phyloP scores from a whole-genome alignment of 139 green algal genomes.

The Chlamydomonas sp. region DNA sequence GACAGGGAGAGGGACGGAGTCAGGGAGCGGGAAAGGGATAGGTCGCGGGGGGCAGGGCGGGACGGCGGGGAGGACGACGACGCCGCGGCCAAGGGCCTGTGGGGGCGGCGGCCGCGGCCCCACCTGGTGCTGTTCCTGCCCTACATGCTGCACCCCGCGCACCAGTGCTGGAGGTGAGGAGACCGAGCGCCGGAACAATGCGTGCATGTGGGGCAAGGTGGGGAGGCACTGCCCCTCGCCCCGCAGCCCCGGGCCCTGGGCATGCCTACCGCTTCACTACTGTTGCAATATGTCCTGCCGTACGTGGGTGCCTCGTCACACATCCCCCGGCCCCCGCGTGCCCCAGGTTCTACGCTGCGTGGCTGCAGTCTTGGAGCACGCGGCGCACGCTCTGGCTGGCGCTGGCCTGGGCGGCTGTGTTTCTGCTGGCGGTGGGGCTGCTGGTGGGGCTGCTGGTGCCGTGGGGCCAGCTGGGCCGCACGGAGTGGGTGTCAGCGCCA shows the following conservation, averaged over 20 bases:
- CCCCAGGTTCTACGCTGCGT: conserved; percentile 42
- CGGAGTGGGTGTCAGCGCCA: not conserved
- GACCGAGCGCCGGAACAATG: not conserved
- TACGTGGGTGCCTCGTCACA: not conserved
- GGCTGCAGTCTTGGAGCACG: conserved; percentile 26
- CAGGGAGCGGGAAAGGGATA: no score
- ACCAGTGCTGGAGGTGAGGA: conserved; percentile 6
- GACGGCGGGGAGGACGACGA: no score
- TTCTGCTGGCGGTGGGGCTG: conserved; percentile 38
- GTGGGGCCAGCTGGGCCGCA: not conserved
- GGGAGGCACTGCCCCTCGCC: not conserved
- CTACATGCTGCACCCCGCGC: conserved; percentile 31
- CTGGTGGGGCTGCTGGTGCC: conserved; percentile 46
- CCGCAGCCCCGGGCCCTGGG: no score
- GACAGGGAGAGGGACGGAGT: no score
- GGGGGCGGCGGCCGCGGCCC: not conserved
- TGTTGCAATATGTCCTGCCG: not conserved
- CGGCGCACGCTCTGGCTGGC: conserved; percentile 36
- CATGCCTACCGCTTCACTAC: not conserved
- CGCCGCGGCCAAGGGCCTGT: no score
- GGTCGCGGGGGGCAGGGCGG: no score
- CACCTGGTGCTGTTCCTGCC: conserved; percentile 33
- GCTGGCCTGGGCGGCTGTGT: conserved; percentile 24
- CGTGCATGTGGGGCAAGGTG: not conserved
- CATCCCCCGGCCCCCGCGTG: not conserved